Conservation (phyloP, 2,329 filamentous ascomycete species). For the Calonectria crousiana region DNA sequence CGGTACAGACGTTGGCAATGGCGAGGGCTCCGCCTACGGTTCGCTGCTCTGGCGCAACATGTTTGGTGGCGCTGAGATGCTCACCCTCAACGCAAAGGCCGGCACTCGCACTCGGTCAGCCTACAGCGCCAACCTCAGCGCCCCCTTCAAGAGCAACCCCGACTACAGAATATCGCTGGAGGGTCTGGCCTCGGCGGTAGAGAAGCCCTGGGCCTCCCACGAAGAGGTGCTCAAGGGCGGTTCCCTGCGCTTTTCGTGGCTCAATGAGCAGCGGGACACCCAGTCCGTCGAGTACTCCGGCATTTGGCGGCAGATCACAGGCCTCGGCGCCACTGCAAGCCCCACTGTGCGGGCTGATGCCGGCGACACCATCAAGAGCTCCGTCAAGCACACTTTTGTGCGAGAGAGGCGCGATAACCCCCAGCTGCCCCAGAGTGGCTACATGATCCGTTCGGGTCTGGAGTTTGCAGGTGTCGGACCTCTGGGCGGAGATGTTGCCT, state of each 20-base stretch:
- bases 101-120: slow-evolving; percentile 93
- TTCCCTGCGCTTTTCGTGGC: slow-evolving; percentile 81
- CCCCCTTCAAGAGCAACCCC: slow-evolving; percentile 86
- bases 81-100: slow-evolving; percentile 87
- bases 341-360: slow-evolving; percentile 86
- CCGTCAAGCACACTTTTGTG: slow-evolving; percentile 83
- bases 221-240: slow-evolving; percentile 89
- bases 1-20: slow-evolving; percentile 92
- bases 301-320: slow-evolving; percentile 90
- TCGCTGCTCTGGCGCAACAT: slow-evolving; percentile 91
- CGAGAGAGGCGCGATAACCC: slow-evolving; percentile 87
- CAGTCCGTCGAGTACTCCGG: slow-evolving; percentile 86
- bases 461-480: slow-evolving; percentile 91
- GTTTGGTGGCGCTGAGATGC: slow-evolving; percentile 91
- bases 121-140: slow-evolving; percentile 87
- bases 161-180: slow-evolving; percentile 84
- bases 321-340: slow-evolving; percentile 80
- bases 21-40: slow-evolving; percentile 93
- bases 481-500: slow-evolving; percentile 90
- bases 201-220: slow-evolving; percentile 94
- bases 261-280: slow-evolving; percentile 71
- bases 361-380: slow-evolving; percentile 91
- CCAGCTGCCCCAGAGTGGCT: slow-evolving; percentile 85
- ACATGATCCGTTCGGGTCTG: slow-evolving; percentile 80
- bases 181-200: slow-evolving; percentile 83